Base-by-base conservation (phyloP, 306 rosid species). In the Quercus alba region DNA sequence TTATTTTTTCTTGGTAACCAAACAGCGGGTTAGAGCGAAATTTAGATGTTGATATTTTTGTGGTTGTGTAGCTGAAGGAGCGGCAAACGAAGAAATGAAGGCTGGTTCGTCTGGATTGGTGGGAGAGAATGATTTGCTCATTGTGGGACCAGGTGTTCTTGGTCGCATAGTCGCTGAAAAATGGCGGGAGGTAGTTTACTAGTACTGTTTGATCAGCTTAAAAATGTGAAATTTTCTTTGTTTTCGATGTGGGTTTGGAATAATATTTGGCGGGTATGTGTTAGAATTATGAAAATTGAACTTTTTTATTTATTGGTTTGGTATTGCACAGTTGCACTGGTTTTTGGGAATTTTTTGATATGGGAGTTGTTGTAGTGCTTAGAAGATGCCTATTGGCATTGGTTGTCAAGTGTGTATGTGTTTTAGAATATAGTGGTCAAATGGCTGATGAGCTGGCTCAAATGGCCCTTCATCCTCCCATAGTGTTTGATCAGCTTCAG, bases 81-180 rank as follows among this genome's bases (percentile, higher is more conserved):
- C 91, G 30, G 74, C 92, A 20, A 80, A 81, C 44, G 85, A 85
- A 76, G 85, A 78, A 52, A 77, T 84, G 77, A 81, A 63, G 54
- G 59, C 38, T 63, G 64, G 89, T 23, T 82, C 91, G 64, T 80
- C 94, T 72, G 85, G 56, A 5, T 5, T 75, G 33, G 79, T 91
- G 66, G 91, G 93, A 78, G 79, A 85, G 10, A 81, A 90, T 7
- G 91, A 91, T 75, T 88, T 95, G 63, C 84, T 95, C 25, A 88
- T 95, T 21, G 97, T 93, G 19, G 99, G 99, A 76, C 98, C 99
- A 1, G 99, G 99, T 1, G 91, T 93, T 83, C 95, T 95, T 19
- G 99, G 98, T 64, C 97, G 99, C 70, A 84, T 93, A 68, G 97
- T 95, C 0, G 99, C 98, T 35, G 78, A 90, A 38, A 83, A 86